phyloP scores from a whole-genome alignment of 257 asterid species.

The Echites panduratus region DNA sequence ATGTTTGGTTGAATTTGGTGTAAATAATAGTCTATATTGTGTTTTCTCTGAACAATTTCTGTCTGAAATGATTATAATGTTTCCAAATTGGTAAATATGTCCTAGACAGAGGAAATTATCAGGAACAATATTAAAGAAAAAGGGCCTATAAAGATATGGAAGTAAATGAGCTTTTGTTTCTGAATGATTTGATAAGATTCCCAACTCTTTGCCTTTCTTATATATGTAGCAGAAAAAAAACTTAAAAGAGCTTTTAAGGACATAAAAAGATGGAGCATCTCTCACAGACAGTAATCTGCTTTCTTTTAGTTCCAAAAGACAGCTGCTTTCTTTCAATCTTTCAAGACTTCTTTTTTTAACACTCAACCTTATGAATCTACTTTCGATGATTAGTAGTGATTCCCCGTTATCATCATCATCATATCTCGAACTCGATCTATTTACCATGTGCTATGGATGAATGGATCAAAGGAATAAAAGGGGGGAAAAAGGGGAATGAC shows the following conservation, averaged over 20 bases:
- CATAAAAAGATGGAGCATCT: neutral
- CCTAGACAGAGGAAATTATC: neutral
- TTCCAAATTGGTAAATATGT: neutral
- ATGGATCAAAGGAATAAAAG: neutral
- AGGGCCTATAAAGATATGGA: neutral
- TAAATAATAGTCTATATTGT: neutral
- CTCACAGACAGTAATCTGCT: neutral
- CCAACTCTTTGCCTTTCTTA: neutral
- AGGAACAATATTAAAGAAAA: neutral
- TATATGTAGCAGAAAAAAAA: neutral
- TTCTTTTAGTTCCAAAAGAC: neutral
- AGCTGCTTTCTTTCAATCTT: neutral
- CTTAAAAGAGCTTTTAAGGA: neutral
- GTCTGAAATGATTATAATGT: neutral
- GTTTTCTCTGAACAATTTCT: neutral
- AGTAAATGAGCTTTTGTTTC: slow-evolving; percentile 1
- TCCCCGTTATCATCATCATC: too few relatives aligned
- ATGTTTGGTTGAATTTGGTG: neutral
- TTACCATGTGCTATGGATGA: too few relatives aligned
- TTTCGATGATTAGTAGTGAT: neutral
- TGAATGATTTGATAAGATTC: neutral
- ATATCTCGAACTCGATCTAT: too few relatives aligned
- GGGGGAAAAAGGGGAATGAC: neutral
- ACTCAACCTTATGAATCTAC: too few relatives aligned
- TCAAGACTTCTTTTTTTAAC: too few relatives aligned